Evolutionary conservation across 2,329 filamentous ascomycete genomes (phyloP).

Genomic region (Curvularia lunata): DNA sequence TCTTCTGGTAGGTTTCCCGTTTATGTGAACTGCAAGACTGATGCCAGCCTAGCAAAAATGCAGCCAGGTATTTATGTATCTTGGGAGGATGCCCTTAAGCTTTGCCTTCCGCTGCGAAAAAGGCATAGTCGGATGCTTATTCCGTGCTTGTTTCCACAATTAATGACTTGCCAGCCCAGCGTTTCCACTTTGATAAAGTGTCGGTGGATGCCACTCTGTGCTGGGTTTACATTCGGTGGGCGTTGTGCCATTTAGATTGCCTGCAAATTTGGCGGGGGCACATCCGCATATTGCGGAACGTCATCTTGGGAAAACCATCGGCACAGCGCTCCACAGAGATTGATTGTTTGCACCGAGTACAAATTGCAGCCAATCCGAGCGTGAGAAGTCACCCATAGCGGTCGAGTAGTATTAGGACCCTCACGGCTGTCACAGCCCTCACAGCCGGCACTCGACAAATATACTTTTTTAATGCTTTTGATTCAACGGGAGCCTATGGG

Average conservation of each 20-base stretch:
- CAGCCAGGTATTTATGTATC: constrained; percentile 15
- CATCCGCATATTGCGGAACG: constrained; percentile 13
- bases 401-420: neutral
- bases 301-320: constrained; percentile 1
- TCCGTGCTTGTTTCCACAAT: constrained; percentile 12
- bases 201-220: neutral
- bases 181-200: constrained; percentile 17
- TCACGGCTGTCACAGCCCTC: neutral
- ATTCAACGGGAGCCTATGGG: constrained; percentile 7
- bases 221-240: constrained; percentile 4
- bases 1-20: neutral
- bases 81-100: constrained; percentile 4
- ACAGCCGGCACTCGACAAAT: neutral
- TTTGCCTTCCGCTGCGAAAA: constrained; percentile 12
- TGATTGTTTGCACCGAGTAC: constrained; percentile 3
- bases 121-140: constrained; percentile 8
- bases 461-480: constrained; percentile 2
- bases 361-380: constrained; percentile 5
- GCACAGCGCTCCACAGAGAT: constrained; percentile 2
- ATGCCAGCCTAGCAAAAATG: neutral
- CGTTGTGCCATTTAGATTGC: constrained; percentile 16
- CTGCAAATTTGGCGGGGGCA: constrained; percentile 14
- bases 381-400: neutral
- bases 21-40: neutral
- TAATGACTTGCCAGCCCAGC: constrained; percentile 13